Conservation (phyloP, 495 filamentous ascomycete genomes). For the Neurospora sp. region DNA sequence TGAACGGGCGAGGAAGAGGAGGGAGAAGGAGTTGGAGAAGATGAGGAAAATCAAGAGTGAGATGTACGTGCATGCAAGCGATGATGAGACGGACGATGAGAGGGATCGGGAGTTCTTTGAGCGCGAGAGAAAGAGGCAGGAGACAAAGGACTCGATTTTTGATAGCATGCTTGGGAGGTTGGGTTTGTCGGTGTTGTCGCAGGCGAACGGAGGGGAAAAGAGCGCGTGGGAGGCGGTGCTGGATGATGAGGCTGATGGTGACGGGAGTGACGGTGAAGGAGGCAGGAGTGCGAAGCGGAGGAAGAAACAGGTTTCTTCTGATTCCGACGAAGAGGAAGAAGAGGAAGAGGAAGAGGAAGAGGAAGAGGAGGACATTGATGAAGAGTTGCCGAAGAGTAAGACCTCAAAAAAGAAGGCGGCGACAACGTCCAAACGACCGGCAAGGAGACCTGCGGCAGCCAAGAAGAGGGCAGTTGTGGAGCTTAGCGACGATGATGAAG, state of each 20-base stretch:
- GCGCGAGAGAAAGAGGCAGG: slow-evolving; percentile 42
- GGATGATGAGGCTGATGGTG: slow-evolving; percentile 1
- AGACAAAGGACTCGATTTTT: slow-evolving; percentile 19
- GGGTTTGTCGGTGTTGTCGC: slow-evolving; percentile 1
- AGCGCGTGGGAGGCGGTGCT: slow-evolving; percentile 10
- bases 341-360: slow-evolving; percentile 14
- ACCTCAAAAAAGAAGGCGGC: background rate
- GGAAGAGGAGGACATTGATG: slow-evolving; percentile 12
- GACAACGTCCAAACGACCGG: background rate
- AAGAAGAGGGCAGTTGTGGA: slow-evolving; percentile 4
- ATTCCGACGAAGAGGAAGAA: slow-evolving; percentile 9
- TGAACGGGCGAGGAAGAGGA: slow-evolving; percentile 39
- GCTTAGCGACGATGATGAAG: slow-evolving; percentile 14
- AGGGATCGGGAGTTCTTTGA: slow-evolving; percentile 62
- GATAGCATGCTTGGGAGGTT: slow-evolving; percentile 9
- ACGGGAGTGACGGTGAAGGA: slow-evolving; percentile 1
- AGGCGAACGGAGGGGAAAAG: background rate
- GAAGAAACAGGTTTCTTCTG: slow-evolving; percentile 4
- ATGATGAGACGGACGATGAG: slow-evolving; percentile 67
- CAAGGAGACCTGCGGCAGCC: slow-evolving; percentile 1
- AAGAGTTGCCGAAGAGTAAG: slow-evolving; percentile 6
- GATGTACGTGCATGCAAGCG: slow-evolving; percentile 66
- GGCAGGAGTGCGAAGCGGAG: background rate
- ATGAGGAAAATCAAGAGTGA: slow-evolving; percentile 71
- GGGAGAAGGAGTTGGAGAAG: slow-evolving; percentile 51